A percentile compares a stretch with the other conserved stretches of the same genome.
phyloP scores from a whole-genome alignment of 2,329 filamentous ascomycete genomes.

The Aureobasidium melanogenum region DNA sequence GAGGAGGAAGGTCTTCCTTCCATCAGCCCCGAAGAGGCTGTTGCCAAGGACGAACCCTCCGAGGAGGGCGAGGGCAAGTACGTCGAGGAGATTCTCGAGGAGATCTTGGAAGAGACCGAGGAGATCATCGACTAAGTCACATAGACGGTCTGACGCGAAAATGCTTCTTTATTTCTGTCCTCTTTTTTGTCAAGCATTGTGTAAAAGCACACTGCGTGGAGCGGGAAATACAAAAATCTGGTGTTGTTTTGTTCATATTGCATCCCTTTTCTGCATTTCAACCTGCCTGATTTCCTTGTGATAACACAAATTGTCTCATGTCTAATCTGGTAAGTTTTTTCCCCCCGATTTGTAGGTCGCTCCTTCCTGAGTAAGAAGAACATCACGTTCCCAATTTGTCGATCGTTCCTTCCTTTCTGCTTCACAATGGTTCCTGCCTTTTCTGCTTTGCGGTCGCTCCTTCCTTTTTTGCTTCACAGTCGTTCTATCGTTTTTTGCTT shows the following conservation, averaged over 20 bases:
- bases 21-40: slow-evolving; percentile 54
- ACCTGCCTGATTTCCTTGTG: background rate
- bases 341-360: rapidly evolving
- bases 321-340: too few relatives aligned
- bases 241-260: slow-evolving; percentile 1
- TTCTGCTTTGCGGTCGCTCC: background rate
- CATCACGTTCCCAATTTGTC: background rate
- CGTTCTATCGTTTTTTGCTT: too few relatives aligned
- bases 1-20: slow-evolving; percentile 56
- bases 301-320: background rate
- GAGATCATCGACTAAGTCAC: slow-evolving; percentile 48
- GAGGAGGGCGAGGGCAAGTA: slow-evolving; percentile 46
- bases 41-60: slow-evolving; percentile 42
- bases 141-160: background rate
- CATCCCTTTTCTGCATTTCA: background rate
- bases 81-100: slow-evolving; percentile 73
- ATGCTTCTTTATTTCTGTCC: background rate
- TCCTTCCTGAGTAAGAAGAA: background rate
- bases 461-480: too few relatives aligned
- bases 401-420: background rate
- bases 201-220: background rate
- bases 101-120: slow-evolving; percentile 81
- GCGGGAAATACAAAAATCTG: background rate
- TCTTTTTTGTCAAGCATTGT: background rate
- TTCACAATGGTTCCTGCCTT: too few relatives aligned